phyloP scores from a whole-genome alignment of 176 grass and related monocot species.

The Lolium multiflorum region DNA sequence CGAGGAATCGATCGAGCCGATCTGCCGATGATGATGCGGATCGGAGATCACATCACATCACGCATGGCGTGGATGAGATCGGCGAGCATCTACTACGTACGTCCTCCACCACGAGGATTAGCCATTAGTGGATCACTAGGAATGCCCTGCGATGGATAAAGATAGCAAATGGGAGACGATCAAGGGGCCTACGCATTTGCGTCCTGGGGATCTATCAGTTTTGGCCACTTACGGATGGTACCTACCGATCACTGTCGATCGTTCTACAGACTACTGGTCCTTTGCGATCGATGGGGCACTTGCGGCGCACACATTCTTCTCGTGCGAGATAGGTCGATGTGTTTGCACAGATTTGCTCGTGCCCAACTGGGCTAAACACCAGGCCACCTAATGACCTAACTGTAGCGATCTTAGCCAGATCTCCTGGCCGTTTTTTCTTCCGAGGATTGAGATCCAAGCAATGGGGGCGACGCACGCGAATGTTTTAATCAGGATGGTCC shows the following conservation, averaged over 20 bases:
- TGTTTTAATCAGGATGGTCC: background rate
- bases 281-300: background rate
- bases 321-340: background rate
- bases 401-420: background rate
- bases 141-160: conserved; percentile 29
- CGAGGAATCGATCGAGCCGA: background rate
- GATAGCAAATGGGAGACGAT: background rate
- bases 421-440: background rate
- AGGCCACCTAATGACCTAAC: background rate
- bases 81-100: background rate
- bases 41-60: background rate
- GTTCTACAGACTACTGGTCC: background rate
- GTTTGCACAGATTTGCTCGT: no score
- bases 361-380: background rate
- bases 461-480: background rate
- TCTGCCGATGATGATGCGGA: background rate
- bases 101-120: background rate
- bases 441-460: background rate
- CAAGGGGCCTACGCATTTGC: background rate
- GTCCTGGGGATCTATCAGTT: conserved; percentile 10
- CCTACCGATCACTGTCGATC: background rate
- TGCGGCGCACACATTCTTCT: conserved; percentile 17
- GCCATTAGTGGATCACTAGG: background rate
- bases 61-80: background rate
- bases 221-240: conserved; percentile 38